Base-by-base conservation (phyloP, 306 rosid species). In the Crotalaria pallida region DNA sequence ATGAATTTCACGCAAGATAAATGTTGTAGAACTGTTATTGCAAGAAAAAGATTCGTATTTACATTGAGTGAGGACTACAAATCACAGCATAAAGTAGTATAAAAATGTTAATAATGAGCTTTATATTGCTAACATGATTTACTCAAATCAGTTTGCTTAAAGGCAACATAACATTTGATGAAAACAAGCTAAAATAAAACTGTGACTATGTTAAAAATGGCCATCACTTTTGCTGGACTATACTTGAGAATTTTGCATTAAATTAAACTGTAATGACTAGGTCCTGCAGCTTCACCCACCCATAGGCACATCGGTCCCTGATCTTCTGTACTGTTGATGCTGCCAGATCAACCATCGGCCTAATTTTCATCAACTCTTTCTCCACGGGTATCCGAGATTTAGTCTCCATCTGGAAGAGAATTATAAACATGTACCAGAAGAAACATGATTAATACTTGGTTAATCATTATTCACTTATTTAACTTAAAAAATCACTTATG, bases 241-340 rank as follows among this genome's bases (percentile, higher is more conserved):
- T 18, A 45, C 58, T 22, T 3, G 56, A 17, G 4, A 62, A 6
- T 18, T 58, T 61, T 57, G 68, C 69, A 10, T 29, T 8, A 26
- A 65, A 72, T 84, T 84, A 88, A 58, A 84, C 62, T 4, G 96
- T 19, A 27, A 88, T 71, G 22, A 73, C 41, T n/a, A 90, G 67
- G 66, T 87, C 84, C 74, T 85, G 89, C 75, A 94, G 63, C 55
- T 86, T 84, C 64, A 94, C 82, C 97, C 97, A 90, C 4, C 98
- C 98, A 41, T 68, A 94, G 61, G 94, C 95, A 67, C 88, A 81
- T 3, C 96, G 96, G 67, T 94, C 98, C 22, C 92, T 87, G 17
- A 87, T 76, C 63, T 79, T 78, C 72, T 86, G 84, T 59, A 83
- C 70, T 31, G 82, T 85, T 52, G 89, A 83, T 56, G 92, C 87